phyloP scores from a whole-genome alignment of 2,329 filamentous ascomycete genomes.

The Ciborinia camelliae region DNA sequence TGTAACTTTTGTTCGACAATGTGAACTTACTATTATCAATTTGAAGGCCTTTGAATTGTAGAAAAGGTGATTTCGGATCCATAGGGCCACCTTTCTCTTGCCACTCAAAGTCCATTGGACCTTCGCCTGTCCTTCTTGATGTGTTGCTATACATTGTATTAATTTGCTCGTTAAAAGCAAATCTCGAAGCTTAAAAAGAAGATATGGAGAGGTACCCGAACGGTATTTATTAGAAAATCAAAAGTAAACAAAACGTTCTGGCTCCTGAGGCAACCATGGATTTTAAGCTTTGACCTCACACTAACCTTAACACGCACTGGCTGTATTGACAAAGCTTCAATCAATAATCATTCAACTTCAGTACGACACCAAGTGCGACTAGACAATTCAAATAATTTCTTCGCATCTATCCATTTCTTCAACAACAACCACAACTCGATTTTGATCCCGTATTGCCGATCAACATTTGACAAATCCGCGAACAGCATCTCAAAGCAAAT shows the following conservation, averaged over 20 bases:
- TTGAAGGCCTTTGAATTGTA: conserved; percentile 44
- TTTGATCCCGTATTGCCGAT: background rate
- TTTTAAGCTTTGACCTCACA: conserved; percentile 20
- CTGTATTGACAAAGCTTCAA: conserved; percentile 12
- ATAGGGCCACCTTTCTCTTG: conserved; percentile 51
- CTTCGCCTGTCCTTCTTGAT: conserved; percentile 55
- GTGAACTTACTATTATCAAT: conserved; percentile 31
- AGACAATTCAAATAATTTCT: conserved; percentile 6
- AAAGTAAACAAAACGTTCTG: conserved; percentile 20
- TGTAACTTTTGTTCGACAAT: background rate
- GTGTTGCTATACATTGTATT: conserved; percentile 40
- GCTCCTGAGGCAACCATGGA: conserved; percentile 21
- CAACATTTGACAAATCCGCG: background rate
- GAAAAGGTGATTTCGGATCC: conserved; percentile 60
- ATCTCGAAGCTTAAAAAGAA: background rate
- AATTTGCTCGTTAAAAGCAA: background rate
- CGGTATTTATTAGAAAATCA: background rate
- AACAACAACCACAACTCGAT: background rate
- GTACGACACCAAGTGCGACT: conserved; percentile 4
- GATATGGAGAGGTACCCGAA: too few species aligned
- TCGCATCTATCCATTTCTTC: conserved; percentile 8
- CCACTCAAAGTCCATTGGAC: conserved; percentile 66
- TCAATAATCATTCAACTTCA: conserved; percentile 1
- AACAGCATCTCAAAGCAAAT: background rate
- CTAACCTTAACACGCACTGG: conserved; percentile 16